Percentiles rank a stretch among this genome's conserved stretches.
phyloP scores from a whole-genome alignment of 1,139 yeast species.

The Magnusiomyces suaveolens region DNA sequence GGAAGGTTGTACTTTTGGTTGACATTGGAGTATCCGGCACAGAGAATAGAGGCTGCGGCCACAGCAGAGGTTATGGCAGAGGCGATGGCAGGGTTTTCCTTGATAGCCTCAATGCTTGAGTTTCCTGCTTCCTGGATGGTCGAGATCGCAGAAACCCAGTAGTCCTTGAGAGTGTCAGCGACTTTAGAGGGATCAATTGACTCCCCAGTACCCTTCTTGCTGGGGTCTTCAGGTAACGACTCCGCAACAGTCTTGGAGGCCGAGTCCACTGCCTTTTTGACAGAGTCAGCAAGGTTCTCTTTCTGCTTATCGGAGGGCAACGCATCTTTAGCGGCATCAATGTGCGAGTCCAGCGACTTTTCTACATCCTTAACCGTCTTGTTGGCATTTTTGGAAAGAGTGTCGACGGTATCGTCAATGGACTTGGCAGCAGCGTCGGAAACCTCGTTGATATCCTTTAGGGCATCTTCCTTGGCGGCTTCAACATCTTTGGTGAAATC shows the following conservation, averaged over 20 bases:
- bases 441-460: not conserved
- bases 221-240: not conserved
- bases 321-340: not conserved
- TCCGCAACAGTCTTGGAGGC: not conserved
- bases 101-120: not conserved
- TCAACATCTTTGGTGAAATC: not conserved
- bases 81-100: constrained; percentile 1
- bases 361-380: constrained; percentile 1
- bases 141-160: not conserved
- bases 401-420: constrained; percentile 11
- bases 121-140: not conserved
- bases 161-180: not conserved
- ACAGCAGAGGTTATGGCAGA: not conserved
- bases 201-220: not conserved
- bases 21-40: constrained; percentile 3
- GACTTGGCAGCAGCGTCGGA: not conserved
- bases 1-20: not conserved
- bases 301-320: not conserved
- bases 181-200: not conserved
- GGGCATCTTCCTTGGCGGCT: not conserved
- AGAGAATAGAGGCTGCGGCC: constrained; percentile 1
- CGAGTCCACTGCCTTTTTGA: not conserved
- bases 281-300: not conserved
- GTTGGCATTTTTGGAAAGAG: constrained; percentile 7
- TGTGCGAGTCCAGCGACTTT: not conserved